Evolutionary conservation across 2,329 filamentous ascomycete species (phyloP).

Genomic region (Colletotrichum higginsianum): DNA sequence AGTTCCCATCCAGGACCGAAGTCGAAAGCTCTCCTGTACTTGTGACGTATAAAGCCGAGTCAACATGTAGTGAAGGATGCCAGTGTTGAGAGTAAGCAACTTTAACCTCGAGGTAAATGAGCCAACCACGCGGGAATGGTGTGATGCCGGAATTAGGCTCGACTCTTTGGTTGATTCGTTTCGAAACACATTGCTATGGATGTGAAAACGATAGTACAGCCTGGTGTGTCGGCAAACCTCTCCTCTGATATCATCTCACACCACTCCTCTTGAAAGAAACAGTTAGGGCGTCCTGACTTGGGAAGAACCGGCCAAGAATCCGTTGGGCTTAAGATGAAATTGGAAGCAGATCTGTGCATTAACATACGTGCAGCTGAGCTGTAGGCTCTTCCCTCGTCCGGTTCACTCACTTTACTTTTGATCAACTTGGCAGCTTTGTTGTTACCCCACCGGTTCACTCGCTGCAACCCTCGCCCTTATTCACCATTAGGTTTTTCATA

Average conservation of each 20-base stretch:
- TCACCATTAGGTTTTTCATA: neutral
- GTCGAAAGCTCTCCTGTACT: neutral
- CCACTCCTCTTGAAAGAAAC: too few relatives aligned
- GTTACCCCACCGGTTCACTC: conserved; percentile 12
- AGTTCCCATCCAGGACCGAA: too few relatives aligned
- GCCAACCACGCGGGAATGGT: neutral
- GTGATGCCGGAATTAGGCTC: conserved; percentile 5
- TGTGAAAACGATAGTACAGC: neutral
- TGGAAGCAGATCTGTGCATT: neutral
- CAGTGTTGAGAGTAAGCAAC: neutral
- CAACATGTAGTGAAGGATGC: conserved; percentile 9
- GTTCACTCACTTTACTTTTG: neutral
- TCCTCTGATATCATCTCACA: too few relatives aligned
- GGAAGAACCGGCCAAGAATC: neutral
- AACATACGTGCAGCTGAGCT: conserved; percentile 1
- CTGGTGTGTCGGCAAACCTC: too few relatives aligned
- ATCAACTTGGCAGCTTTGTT: neutral
- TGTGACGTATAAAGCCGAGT: neutral
- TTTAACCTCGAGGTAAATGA: neutral
- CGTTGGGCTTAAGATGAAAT: neutral
- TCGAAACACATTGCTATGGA: neutral
- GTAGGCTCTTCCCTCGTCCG: neutral
- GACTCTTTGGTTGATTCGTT: neutral
- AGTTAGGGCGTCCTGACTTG: too few relatives aligned
- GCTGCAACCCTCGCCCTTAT: neutral